Evolutionary conservation across 148 eudicot species (phyloP), one percentile per base, ranked within the genome.

Genomic region (Tetragonia tetragonoides): DNA sequence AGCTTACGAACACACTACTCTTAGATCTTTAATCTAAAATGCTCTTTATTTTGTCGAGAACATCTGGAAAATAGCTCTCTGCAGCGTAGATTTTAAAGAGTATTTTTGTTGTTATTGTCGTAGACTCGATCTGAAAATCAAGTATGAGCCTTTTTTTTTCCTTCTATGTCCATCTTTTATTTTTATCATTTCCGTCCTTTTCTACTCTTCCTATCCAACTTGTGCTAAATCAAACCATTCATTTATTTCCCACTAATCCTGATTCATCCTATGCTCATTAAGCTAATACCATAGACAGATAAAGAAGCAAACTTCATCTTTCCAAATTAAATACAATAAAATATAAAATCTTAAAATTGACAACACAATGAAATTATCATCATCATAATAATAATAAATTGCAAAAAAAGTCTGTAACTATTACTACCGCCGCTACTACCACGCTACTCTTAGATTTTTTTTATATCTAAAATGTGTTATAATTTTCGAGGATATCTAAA

Each of bases 281-380:
- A 66, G 38, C 41, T 6, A 20, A 10, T 44, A 41, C 23, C 42
- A 15, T 46, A 46, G 49, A 28, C 49, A 46, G 10, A 46, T 17
- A 47, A 37, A 47, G 41, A 70, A 70, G 49, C 73, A 54, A 70
- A 47, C 60, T 47, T 70, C 73, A 70, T 47, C 18, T 23, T 24
- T 70, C 21, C 59, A 70, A 42, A 3, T 60, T 5, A 47, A 23
- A 23, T 23, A 5, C 16, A 59, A 5, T 53, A 5, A 49, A 40
- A 60, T 60, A n/a, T 60, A 15, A n/a, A 63, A 63, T 63, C 15
- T 6, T 24, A 38, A 63, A 16, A 63, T 10, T 7, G 16, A 24
- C 16, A 38, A 63, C 28, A 61, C 10, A 23, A 15, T 24, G 10
- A 20, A 61, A n/a, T 61, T 7, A 61, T 8, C 34, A 28, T 8